Base-by-base conservation (phyloP, 345 rosid genomes). In the Cochlearia excelsa region DNA sequence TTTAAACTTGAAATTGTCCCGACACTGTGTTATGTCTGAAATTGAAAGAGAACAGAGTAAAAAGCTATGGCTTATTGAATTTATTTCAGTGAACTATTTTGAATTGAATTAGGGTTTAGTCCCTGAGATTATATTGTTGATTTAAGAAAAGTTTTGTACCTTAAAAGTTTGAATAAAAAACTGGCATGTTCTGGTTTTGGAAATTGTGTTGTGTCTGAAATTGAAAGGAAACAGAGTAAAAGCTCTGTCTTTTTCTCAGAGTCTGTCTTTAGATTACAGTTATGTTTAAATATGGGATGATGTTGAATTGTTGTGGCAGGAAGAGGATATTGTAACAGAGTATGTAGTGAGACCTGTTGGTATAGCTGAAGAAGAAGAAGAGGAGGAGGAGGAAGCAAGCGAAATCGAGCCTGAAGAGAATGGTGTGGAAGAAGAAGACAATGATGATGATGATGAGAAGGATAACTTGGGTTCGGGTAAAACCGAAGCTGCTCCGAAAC, bases 321-420 rank as follows among this genome's bases (percentile, higher is more conserved):
- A 84, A 93, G 84, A 79, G 73, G 95, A 85, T 70, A 42, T 88
- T 73, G 92, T 92, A 45, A 88, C 40, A 5, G 40, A 37, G 40
- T 37, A 37, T 8, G 7, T 37, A 4, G 40, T 37, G 40, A 37
- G 40, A 65, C 98, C 98, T 0, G 85, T 88, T 26, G 98, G 66
- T 46, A 69, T 64, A 3, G 80, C 98, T 9, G 96, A 91, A 67
- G 98, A 88, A 5, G 96, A 91, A 72, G 40, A 16, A 16, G 23
- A 16, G 23, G 23, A 16, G 23, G 23, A 16, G 23, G 23, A 37
- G 40, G 40, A 37, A 1, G 40, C 40, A 37, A 37, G 40, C 7
- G 40, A 37, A 4, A 4, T 37, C 6, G 40, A 37, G 40, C 40
- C 40, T 0, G 40, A 37, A 1, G 40, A 37, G 40, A 37, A 37